Base-by-base conservation (phyloP, 1,139 yeast genomes). In the Hansenula sp. region DNA sequence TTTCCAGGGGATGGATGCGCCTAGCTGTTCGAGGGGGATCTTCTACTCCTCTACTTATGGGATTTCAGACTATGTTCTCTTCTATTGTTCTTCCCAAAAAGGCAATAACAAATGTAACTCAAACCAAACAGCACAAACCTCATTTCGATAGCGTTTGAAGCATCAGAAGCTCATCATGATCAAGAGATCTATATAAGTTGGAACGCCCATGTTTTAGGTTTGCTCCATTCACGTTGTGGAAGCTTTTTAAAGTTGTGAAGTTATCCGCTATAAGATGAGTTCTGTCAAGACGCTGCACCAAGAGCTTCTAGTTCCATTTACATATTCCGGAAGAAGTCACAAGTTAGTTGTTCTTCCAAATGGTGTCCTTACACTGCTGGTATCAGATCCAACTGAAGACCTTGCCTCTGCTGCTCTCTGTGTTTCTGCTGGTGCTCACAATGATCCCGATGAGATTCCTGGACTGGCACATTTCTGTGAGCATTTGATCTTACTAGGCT, bases 391-490 rank as follows among this genome's bases (percentile, higher is more conserved):
- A 0, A 53, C 73, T 1, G 71, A 68, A 16, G 69, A 68, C 9
- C 43, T 65, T 0, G 76, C 77, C 1, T 67, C 83, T 0, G 68
- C 70, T 41, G 71, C 77, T 2, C 46, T 84, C 4, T 68, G 84
- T 17, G 79, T 84, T 0, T 77, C 77, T 1, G 58, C 81, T 0
- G 93, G 93, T 1, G 79, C 89, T 1, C 76, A 76, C 54, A 68
- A 74, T 42, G 91, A 85, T 52, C 84, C 86, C 1, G 66, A 63
- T 4, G 65, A 67, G 2, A 43, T 73, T 0, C 74, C 74, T 0
- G 93, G 93, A 0, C 52, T 84, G 33, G 91, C 93, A 0, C 94
- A 85, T 63, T 67, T 84, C 36, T 82, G 89, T 58, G 93, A 85
- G 49, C 93, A 85, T 59, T 70, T 79, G 74, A 51, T 84, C 1